Evolutionary conservation across 441 rosid species (phyloP), one percentile per base, ranked within the genome.

Genomic region (Pelargonium hybrid): DNA sequence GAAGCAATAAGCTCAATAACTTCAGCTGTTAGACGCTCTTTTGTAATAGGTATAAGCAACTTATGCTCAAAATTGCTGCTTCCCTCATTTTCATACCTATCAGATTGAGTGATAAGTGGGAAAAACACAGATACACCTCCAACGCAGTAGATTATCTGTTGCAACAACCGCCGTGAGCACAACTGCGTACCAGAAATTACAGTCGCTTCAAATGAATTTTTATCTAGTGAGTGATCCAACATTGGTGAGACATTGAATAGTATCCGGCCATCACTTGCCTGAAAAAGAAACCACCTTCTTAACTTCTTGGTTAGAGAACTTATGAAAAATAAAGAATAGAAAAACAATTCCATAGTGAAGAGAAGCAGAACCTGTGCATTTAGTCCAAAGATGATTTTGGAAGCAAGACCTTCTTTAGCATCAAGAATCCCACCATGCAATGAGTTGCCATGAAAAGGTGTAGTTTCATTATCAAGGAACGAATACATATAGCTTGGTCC

Each of bases 401-500:
- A 88, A 72, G 96, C 90, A 78, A 95, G 95, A 72, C 98, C 98
- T 74, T 94, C 98, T 84, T 89, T 94, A 76, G 86, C 86, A 83
- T 92, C 98, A 81, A 92, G 89, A 84, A 92, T 79, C 67, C 92
- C 97, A 86, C 92, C 86, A 62, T 88, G 87, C 77, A 88, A 65
- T 69, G 87, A 87, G 75, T 73, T 85, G 73, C 85, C 88, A 83
- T 81, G 80, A 77, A 77, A 75, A 69, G 88, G 79, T 56, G 87
- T 80, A 73, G 84, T 80, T 76, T 92, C 96, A 78, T 85, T 87
- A 78, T 95, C 96, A 72, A 89, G 88, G 84, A 95, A 95, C 3
- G 95, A 87, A 75, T 92, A 92, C 99, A 92, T 95, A 74, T 95
- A 95, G 86, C 98, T 92, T 74, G 98, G 97, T 76, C 99, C 99